Evolutionary conservation across 495 filamentous ascomycete genomes (phyloP).

Genomic region (Lophiostoma macrostomum): DNA sequence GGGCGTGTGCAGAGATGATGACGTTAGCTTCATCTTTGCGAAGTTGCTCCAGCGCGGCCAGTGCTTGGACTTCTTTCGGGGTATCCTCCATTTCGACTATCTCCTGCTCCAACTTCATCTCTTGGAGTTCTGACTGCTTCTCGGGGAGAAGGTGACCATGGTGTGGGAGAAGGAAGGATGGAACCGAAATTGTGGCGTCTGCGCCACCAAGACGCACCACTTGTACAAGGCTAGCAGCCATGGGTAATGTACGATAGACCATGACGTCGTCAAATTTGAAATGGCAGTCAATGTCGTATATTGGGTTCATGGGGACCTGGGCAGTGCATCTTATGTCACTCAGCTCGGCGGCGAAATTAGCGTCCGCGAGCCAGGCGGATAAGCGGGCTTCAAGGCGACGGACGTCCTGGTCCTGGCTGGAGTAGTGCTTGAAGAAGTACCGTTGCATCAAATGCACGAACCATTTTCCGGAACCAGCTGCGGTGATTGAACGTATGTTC

Average conservation of each 20-base stretch:
- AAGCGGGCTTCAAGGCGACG: slow-evolving; percentile 35
- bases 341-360: slow-evolving; percentile 40
- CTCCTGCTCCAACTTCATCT: slow-evolving; percentile 22
- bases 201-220: slow-evolving; percentile 41
- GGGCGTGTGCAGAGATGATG: slow-evolving; percentile 38
- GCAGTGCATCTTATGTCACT: slow-evolving; percentile 30
- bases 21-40: slow-evolving; percentile 40
- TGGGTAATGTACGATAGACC: slow-evolving; percentile 38
- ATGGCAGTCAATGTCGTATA: slow-evolving; percentile 36
- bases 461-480: slow-evolving; percentile 39
- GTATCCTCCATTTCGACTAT: slow-evolving; percentile 34
- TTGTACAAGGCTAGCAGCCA: slow-evolving; percentile 31
- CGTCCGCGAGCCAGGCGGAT: slow-evolving; percentile 39
- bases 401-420: slow-evolving; percentile 32
- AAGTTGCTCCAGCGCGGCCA: slow-evolving; percentile 33
- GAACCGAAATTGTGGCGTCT: slow-evolving; percentile 36
- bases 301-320: slow-evolving; percentile 38
- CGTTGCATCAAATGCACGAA: slow-evolving; percentile 35
- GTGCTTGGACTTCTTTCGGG: slow-evolving; percentile 31
- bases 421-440: slow-evolving; percentile 41
- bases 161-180: slow-evolving; percentile 40
- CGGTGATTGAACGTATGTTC: slow-evolving; percentile 37
- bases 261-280: slow-evolving; percentile 39
- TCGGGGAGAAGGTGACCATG: slow-evolving; percentile 42
- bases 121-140: slow-evolving; percentile 23